Evolutionary conservation across 495 filamentous ascomycete genomes (phyloP).

Genomic region (Evernia prunastri): DNA sequence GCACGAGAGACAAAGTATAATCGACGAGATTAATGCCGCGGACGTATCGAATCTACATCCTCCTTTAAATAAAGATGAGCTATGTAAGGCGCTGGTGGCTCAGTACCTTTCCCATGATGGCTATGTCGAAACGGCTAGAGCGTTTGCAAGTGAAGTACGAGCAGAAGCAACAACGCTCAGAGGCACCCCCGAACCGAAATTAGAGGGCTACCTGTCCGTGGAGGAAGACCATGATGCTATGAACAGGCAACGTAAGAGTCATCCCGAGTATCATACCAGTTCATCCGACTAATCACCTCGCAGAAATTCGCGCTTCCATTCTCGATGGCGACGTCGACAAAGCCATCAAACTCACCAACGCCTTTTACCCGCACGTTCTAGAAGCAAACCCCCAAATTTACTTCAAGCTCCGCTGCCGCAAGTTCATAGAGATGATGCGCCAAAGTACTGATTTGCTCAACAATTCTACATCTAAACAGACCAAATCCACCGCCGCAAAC

Average conservation of each 20-base stretch:
- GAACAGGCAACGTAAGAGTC: slow-evolving; percentile 70
- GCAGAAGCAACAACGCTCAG: slow-evolving; percentile 60
- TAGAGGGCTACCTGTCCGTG: slow-evolving; percentile 57
- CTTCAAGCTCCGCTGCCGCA: slow-evolving; percentile 83
- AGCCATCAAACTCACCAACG: slow-evolving; percentile 72
- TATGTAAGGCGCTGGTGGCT: slow-evolving; percentile 76
- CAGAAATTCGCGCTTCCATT: slow-evolving; percentile 81
- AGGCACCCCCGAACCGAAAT: slow-evolving; percentile 43
- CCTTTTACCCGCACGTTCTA: slow-evolving; percentile 75
- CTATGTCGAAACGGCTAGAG: slow-evolving; percentile 88
- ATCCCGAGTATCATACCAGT: background rate
- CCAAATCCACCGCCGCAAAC: slow-evolving; percentile 34
- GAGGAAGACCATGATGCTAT: slow-evolving; percentile 85
- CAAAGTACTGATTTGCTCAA: slow-evolving; percentile 60
- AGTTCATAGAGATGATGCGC: slow-evolving; percentile 95
- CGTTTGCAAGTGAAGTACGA: slow-evolving; percentile 79
- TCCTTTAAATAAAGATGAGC: slow-evolving; percentile 61
- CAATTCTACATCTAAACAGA: slow-evolving; percentile 34
- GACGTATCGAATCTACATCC: slow-evolving; percentile 54
- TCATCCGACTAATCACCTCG: slow-evolving; percentile 17
- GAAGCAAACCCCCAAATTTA: slow-evolving; percentile 80
- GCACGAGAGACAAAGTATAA: slow-evolving; percentile 56
- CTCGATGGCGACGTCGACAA: slow-evolving; percentile 90
- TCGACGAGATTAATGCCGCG: slow-evolving; percentile 48
- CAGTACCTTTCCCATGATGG: slow-evolving; percentile 94